Percentiles rank a stretch among this genome's conserved stretches.
These are phyloP conservation scores for Camelina sativa DNA, from an alignment of 345 rosid genomes.

Conservation along the genomic window DNA sequence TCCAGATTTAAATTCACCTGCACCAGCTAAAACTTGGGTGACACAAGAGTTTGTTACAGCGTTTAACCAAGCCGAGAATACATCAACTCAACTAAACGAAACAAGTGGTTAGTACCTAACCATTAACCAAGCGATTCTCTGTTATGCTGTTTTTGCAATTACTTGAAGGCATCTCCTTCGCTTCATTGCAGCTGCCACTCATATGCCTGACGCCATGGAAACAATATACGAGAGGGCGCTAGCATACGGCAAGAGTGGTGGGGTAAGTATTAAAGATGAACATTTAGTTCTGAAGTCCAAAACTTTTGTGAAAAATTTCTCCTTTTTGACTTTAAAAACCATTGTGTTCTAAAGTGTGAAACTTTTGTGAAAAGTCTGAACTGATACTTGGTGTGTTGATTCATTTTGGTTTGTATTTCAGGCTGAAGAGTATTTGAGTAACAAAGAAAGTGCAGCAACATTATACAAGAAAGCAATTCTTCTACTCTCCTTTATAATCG, in stretches of 20 bases:
- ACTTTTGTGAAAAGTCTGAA: slow-evolving; percentile 1
- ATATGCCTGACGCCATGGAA: slow-evolving; percentile 88
- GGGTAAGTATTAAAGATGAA: slow-evolving; percentile 48
- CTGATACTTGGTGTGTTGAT: slow-evolving; percentile 17
- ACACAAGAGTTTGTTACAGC: slow-evolving; percentile 65
- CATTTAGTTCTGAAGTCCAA: slow-evolving; percentile 16
- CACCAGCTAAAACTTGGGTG: slow-evolving; percentile 55
- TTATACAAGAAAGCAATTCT: slow-evolving; percentile 70
- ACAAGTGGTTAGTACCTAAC: slow-evolving; percentile 58
- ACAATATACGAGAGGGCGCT: slow-evolving; percentile 65
- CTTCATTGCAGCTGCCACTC: slow-evolving; percentile 56
- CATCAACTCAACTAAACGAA: slow-evolving; percentile 52
- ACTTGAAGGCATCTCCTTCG: slow-evolving; percentile 29
- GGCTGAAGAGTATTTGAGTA: slow-evolving; percentile 72
- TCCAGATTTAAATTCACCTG: slow-evolving; percentile 51
- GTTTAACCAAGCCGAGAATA: slow-evolving; percentile 62
- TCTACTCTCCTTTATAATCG: slow-evolving; percentile 64
- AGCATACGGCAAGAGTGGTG: slow-evolving; percentile 63
- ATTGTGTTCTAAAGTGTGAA: slow-evolving; percentile 4
- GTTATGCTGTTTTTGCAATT: slow-evolving; percentile 19
- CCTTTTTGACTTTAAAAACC: background rate
- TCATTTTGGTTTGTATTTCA: slow-evolving; percentile 23
- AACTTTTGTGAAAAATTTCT: slow-evolving; percentile 2
- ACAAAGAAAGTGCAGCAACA: slow-evolving; percentile 56
- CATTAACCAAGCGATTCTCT: background rate